Evolutionary conservation across 768 basidiomycete species (phyloP).

Genomic region (Agaricus sinodeliciosus): DNA sequence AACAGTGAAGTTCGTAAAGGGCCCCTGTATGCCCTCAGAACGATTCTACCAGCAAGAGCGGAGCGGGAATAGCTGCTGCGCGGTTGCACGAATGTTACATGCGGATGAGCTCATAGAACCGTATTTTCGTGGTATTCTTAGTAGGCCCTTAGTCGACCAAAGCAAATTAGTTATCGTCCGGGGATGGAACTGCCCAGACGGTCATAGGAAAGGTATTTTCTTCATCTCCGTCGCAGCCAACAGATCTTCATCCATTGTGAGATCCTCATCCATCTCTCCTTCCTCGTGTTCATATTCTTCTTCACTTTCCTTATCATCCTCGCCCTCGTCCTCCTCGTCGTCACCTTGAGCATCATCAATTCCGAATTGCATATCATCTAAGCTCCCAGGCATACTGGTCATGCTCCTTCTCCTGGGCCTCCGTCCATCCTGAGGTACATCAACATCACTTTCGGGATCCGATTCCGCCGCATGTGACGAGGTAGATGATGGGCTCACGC

Average conservation of each 20-base stretch:
- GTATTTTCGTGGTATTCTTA: too few species aligned
- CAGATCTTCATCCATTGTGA: constrained; percentile 74
- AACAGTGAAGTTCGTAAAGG: too few species aligned
- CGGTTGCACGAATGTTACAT: too few species aligned
- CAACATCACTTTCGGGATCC: constrained; percentile 45
- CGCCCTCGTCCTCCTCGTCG: constrained; percentile 24
- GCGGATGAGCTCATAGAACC: too few species aligned
- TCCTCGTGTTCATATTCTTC: constrained; percentile 34
- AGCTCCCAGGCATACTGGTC: constrained; percentile 82
- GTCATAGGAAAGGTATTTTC: constrained; percentile 61
- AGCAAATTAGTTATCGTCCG: background rate
- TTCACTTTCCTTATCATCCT: constrained; percentile 25
- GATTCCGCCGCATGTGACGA: constrained; percentile 44
- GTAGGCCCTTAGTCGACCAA: too few species aligned
- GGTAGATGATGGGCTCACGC: constrained; percentile 38
- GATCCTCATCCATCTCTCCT: constrained; percentile 61
- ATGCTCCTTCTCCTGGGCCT: constrained; percentile 53
- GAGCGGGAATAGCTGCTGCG: too few species aligned
- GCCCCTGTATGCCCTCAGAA: too few species aligned
- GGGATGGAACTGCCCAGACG: background rate
- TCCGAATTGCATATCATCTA: constrained; percentile 48
- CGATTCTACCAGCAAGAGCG: too few species aligned
- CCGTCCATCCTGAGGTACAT: constrained; percentile 33
- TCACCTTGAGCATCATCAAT: constrained; percentile 46
- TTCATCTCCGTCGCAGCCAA: constrained; percentile 80